Evolutionary conservation across 768 basidiomycete species (phyloP).

Genomic region (Lactarius pseudohatsudake): DNA sequence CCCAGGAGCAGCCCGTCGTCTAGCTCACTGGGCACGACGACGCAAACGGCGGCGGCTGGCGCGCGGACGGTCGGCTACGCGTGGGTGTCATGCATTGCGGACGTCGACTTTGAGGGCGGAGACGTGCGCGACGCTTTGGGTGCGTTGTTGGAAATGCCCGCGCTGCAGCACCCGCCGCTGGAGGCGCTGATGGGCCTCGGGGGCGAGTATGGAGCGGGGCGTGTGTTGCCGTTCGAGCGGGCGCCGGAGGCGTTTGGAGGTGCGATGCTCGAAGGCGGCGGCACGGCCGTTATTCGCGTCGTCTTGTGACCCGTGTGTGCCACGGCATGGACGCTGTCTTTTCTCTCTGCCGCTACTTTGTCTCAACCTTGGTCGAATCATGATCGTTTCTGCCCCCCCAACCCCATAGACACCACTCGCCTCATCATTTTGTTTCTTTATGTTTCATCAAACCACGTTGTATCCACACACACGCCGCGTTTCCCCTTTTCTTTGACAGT

Average conservation of each 20-base stretch:
- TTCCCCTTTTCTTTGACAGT: background rate
- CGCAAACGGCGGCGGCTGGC: slow-evolving; percentile 21
- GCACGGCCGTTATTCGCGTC: slow-evolving; percentile 38
- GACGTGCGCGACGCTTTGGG: slow-evolving; percentile 59
- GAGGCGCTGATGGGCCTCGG: slow-evolving; percentile 33
- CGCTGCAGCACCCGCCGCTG: slow-evolving; percentile 37
- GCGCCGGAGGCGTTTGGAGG: slow-evolving; percentile 50
- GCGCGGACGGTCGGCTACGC: slow-evolving; percentile 64
- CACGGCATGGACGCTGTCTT: background rate
- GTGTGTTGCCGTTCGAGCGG: slow-evolving; percentile 54
- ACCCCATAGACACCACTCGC: background rate
- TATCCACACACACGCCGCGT: background rate
- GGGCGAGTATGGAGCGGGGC: slow-evolving; percentile 34
- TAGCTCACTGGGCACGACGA: slow-evolving; percentile 3
- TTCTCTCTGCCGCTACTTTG: too few relatives aligned
- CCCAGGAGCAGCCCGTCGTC: slow-evolving; percentile 2
- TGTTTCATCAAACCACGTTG: background rate
- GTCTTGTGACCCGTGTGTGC: slow-evolving; percentile 27
- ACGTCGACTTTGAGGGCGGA: slow-evolving; percentile 81
- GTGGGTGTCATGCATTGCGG: slow-evolving; percentile 79
- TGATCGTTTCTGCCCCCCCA: background rate
- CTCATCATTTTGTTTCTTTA: background rate
- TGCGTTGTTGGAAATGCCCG: slow-evolving; percentile 42
- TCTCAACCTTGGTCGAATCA: background rate
- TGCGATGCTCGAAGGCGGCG: slow-evolving; percentile 35